Evolutionary conservation across 73 alveolate species (phyloP), one percentile per base, ranked within the genome.

Genomic region (Effrenium voratum): DNA sequence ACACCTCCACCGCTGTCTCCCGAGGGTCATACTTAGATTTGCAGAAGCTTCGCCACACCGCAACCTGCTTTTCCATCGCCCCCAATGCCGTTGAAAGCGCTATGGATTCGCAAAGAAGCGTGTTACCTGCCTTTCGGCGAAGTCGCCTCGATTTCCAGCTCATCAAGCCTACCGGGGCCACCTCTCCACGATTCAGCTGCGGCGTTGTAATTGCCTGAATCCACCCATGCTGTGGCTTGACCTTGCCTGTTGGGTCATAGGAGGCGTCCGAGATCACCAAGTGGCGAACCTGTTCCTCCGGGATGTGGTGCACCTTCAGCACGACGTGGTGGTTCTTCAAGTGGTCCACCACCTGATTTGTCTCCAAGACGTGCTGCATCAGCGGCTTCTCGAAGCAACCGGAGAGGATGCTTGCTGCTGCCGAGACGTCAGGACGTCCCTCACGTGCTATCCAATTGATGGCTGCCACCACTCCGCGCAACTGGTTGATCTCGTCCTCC

Each of bases 201-300:
- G 85, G 85, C 26, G 41, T 32, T 0, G 96, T 41, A 1, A 88
- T 22, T 0, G 49, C 96, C 15, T 66, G 86, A 0, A 88, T 34
- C 83, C 86, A 88, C 0, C 96, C 96, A 5, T 68, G 86, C n/a
- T 88, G 96, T 0, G 75, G 49, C 30, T 68, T 88, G 32, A 28
- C 19, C 57, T 66, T n/a, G 4, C 85, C 73, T 2, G 70, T 30
- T 0, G 47, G 34, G 41, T 88, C 85, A 28, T n/a, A 46, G 26
- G 75, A 2, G 0, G 75, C 2, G 43, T 88, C 96, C 34, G 80
- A 6, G 32, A 88, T 66, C 41, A 66, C 43, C 5, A 68, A 10
- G 12, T 66, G 83, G 6, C 85, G 34, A 0, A 88, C 57, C 30
- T 68, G 52, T 0, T 44, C 43, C 5, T 60, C 86, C 1, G 47